A percentile compares a stretch with the other conserved stretches of the same genome.
phyloP scores from a whole-genome alignment of 2,329 filamentous ascomycete species.

The Sporothrix dimorphospora region DNA sequence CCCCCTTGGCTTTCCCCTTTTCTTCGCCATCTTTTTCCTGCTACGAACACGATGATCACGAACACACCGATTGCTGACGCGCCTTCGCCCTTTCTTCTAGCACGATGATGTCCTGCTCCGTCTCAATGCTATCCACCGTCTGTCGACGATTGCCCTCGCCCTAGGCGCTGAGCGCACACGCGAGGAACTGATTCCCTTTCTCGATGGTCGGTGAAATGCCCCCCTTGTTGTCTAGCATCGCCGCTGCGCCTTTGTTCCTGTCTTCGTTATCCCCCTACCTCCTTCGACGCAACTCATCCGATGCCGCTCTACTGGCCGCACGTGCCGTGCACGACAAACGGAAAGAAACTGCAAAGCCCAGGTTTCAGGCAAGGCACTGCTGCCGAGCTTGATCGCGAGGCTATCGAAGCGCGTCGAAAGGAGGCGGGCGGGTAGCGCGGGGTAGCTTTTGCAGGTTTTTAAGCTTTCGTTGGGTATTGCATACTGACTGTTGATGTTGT shows the following conservation, averaged over 20 bases:
- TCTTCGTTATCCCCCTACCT: not conserved
- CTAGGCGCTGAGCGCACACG: constrained; percentile 94
- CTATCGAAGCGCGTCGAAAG: not conserved
- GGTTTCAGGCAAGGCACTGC: not conserved
- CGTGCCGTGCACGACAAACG: not conserved
- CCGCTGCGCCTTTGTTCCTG: not conserved
- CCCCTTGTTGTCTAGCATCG: constrained; percentile 5
- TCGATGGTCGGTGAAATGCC: constrained; percentile 75
- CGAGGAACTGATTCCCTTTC: constrained; percentile 97
- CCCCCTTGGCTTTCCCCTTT: not conserved
- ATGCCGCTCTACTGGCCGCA: not conserved
- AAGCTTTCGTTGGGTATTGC: not conserved
- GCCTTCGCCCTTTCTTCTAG: constrained; percentile 52
- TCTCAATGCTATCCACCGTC: constrained; percentile 96
- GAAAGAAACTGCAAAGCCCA: not conserved
- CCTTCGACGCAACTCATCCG: not conserved
- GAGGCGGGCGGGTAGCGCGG: not conserved
- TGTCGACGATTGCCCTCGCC: constrained; percentile 96
- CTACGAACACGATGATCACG: not conserved
- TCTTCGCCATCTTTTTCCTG: not conserved
- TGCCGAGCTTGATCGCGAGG: not conserved
- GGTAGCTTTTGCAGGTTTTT: not conserved
- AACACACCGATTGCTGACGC: constrained; percentile 27
- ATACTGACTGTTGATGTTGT: constrained; percentile 22
- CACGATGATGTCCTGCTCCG: constrained; percentile 98